Percentiles rank a stretch among this genome's conserved stretches.
Evolutionary conservation across 148 eudicot genomes (phyloP).

Genomic region (Chenopodium formosanum): DNA sequence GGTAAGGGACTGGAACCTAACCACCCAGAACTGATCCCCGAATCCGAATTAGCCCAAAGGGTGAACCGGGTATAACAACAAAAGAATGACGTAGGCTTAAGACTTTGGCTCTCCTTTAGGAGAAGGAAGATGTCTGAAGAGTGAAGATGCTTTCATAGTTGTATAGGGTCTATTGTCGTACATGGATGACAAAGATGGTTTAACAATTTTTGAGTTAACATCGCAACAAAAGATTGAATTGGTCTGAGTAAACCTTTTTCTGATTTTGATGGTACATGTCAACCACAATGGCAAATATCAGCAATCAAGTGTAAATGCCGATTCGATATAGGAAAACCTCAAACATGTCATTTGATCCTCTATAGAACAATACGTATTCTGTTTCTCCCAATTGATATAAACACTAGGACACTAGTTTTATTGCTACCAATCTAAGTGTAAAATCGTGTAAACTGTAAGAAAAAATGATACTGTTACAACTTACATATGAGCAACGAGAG

Average conservation of each 20-base stretch:
- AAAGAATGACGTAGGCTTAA: background rate
- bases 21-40: no score
- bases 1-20: no score
- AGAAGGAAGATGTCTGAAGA: background rate
- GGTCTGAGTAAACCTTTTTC: background rate
- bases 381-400: background rate
- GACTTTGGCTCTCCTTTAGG: background rate
- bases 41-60: no score
- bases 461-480: constrained; percentile 20
- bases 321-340: background rate
- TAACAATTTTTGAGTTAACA: background rate
- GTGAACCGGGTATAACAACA: no score
- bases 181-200: background rate
- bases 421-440: constrained; percentile 10
- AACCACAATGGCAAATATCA: background rate
- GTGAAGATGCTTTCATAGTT: background rate
- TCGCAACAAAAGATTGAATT: background rate
- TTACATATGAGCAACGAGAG: constrained; percentile 1
- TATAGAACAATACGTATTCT: background rate
- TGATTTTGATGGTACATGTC: background rate
- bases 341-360: constrained; percentile 2
- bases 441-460: constrained; percentile 4
- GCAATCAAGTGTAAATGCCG: background rate
- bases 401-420: constrained; percentile 2
- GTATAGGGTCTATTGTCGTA: background rate